Conservation (phyloP, 106 monocot species). For the Dioscorea dumetorum region DNA sequence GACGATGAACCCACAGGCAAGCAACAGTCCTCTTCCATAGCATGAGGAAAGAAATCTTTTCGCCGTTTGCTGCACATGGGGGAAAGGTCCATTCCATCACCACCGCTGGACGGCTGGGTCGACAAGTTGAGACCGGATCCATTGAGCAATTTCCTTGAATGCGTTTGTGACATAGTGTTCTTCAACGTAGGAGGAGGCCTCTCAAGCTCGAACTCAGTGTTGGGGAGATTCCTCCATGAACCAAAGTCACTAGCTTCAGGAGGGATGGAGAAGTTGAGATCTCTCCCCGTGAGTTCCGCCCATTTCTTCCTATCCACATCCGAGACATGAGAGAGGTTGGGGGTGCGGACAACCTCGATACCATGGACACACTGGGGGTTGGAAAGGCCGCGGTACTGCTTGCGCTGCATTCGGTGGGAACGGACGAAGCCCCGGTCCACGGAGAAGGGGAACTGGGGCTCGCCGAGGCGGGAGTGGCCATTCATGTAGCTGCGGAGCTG, state of each 20-base stretch:
- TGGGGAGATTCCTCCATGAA: slow-evolving; percentile 42
- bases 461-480: slow-evolving; percentile 43
- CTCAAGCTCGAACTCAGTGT: slow-evolving; percentile 38
- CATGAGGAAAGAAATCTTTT: too few species aligned
- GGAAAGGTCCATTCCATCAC: too few species aligned
- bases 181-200: slow-evolving; percentile 27
- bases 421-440: slow-evolving; percentile 34
- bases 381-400: slow-evolving; percentile 49
- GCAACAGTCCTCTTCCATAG: too few species aligned
- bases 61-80: too few species aligned
- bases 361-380: slow-evolving; percentile 55
- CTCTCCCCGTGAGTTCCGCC: slow-evolving; percentile 47
- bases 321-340: slow-evolving; percentile 20
- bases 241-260: slow-evolving; percentile 39
- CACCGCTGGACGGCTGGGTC: too few species aligned
- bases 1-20: too few species aligned
- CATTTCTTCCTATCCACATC: slow-evolving; percentile 43
- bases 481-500: slow-evolving; percentile 61
- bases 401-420: slow-evolving; percentile 47
- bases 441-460: slow-evolving; percentile 41
- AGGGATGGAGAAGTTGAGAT: slow-evolving; percentile 34
- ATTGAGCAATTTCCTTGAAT: slow-evolving; percentile 27
- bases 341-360: slow-evolving; percentile 33
- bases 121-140: not conserved
- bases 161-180: slow-evolving; percentile 5